Evolutionary conservation across 2,329 filamentous ascomycete species (phyloP), one percentile per base, ranked within the genome.

Genomic region (Epichloe bromicola): DNA sequence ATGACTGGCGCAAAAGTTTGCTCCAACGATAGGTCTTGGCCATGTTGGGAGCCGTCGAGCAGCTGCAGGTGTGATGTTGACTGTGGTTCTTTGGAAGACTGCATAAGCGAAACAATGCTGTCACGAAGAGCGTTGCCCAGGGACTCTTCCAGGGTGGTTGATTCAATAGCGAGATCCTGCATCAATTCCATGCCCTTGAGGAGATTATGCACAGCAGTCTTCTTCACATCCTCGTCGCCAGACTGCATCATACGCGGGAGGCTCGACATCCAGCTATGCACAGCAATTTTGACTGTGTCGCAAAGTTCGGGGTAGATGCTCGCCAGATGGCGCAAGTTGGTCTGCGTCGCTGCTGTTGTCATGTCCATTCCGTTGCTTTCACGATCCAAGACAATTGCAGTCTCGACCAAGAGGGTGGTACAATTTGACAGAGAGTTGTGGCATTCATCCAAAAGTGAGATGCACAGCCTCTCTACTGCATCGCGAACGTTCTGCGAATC

Each of bases 221-320:
- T 75, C 63, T 94, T 95, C 30, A 76, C 72, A n/a, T 74, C 74
- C 58, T 95, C 88, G 59, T 97, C 89, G 57, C 82, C 85, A 8
- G 82, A 80, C 63, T 91, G 88, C 81, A 96, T 90, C 14, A 88
- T 68, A 15, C 89, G 79, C 5, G 91, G 84, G 17, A 98, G 75
- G 40, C 87, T 83, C 2, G 80, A 79, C 23, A 90, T 77, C 89
- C 90, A 96, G 49, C 82, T 82, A 63, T 91, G 86, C 1, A 94
- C 74, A 1, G 79, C 84, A 30, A 75, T 77, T 58, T 87, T 86
- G 26, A 91, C 70, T 3, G 78, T 70, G 20, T 85, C 80, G 3
- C 75, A 69, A 2, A 90, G 72, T 46, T 77, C 70, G 2, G 75
- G 67, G 57, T 88, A 81, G 11, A 82, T 78, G 39, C 69, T 74